Base-by-base conservation (phyloP, 805 yeast genomes). In the Brettanomyces custersianus region DNA sequence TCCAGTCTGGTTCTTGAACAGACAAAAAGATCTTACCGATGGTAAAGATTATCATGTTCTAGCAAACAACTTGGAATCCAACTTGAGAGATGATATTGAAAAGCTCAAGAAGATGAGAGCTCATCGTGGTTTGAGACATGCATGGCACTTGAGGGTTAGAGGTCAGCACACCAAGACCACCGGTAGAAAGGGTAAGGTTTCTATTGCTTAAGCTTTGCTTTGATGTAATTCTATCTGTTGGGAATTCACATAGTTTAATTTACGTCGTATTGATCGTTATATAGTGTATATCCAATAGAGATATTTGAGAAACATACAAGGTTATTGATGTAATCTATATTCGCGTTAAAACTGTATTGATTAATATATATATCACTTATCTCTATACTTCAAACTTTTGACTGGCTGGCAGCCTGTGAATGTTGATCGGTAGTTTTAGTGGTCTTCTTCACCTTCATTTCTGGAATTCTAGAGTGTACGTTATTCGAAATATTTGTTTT, bases 91-190 rank as follows among this genome's bases (percentile, higher is more conserved):
- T 68, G 98, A 92, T 67, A 78, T 92, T 70, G 98, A 92, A 79
- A 90, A 97, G 81, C 79, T 92, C 73, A 94, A 94, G 95, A 92
- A 92, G 77, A 92, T 94, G 83, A 94, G 98, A 81, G 77, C 97
- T 65, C 98, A 92, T 92, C 80, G 97, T 75, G 99, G 99, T 90
- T 82, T 92, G 72, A 87, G 99, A 82, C 99, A 92, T 80, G 88
- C 80, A 90, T 92, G 96, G 97, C 96, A 96, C 70, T 77, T 92
- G 70, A 92, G 92, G 79, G 98, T 94, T 72, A 87, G 98, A 81
- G 98, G 98, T 77, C 98, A 92, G 80, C 99, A 92, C 79, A 92
- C 99, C 81, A 92, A 92, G 84, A 90, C 98, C 69, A 92, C 99
- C 62, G 94, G 96, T 70, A 87, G 98, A 78, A 88, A 95, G 63